Conservation (phyloP, 495 filamentous ascomycete genomes). For the Hypoxylon trugodes region DNA sequence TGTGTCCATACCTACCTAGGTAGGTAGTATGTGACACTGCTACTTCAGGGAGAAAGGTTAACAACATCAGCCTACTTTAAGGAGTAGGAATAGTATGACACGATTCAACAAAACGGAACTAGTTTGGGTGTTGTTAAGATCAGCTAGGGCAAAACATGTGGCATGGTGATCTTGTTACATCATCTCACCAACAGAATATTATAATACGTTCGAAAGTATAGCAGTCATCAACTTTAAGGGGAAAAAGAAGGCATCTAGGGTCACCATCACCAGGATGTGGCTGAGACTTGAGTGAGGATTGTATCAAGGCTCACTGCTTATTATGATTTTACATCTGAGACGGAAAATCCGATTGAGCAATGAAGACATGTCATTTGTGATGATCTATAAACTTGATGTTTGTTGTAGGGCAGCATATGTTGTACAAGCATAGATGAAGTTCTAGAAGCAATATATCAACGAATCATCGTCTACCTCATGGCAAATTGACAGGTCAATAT, state of each 20-base stretch:
- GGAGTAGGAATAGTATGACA: no score
- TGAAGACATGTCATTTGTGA: conserved; percentile 4
- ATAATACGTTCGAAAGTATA: neutral
- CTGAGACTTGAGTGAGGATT: neutral
- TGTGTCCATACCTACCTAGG: no score
- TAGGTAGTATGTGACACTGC: no score
- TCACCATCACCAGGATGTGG: neutral
- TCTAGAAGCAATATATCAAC: neutral
- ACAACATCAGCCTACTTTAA: no score
- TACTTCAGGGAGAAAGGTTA: no score
- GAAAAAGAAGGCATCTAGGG: no score
- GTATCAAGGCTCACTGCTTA: neutral
- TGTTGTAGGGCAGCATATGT: neutral
- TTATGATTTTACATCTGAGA: neutral
- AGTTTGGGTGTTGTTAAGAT: no score
- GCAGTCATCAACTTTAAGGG: neutral
- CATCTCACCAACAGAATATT: neutral
- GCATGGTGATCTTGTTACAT: no score
- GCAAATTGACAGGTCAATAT: conserved; percentile 4
- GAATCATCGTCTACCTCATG: conserved; percentile 17
- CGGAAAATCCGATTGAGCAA: conserved; percentile 8
- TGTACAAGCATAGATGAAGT: neutral
- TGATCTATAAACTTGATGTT: conserved; percentile 18
- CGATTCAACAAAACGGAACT: no score
- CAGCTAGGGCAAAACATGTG: no score